Evolutionary conservation across 164 flowering plant genomes (phyloP).

Genomic region (Aristolochia fimbriata): DNA sequence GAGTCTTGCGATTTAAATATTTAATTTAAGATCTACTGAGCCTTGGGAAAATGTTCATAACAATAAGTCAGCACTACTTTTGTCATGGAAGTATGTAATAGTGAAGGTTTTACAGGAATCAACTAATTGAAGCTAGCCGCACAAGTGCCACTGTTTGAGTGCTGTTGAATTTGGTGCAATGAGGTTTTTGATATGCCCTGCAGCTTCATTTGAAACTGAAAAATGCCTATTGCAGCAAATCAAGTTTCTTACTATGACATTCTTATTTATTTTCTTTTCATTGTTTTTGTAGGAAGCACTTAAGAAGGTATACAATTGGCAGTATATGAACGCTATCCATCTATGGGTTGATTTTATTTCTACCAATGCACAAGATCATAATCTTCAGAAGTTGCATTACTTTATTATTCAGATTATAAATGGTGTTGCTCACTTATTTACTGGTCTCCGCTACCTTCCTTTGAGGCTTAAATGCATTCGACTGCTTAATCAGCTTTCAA

Average conservation of each 20-base stretch:
- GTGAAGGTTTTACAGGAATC: too few relatives aligned
- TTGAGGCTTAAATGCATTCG: conserved; percentile 68
- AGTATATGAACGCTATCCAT: conserved; percentile 62
- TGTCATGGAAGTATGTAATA: too few relatives aligned
- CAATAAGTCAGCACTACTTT: too few relatives aligned
- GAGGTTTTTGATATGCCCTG: too few relatives aligned
- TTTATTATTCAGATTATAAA: conserved; percentile 55
- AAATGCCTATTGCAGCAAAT: background rate
- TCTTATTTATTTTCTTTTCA: conserved; percentile 1
- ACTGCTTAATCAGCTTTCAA: conserved; percentile 76
- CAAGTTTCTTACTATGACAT: background rate
- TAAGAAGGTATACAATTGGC: conserved; percentile 65
- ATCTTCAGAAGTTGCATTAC: conserved; percentile 54
- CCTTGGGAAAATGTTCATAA: too few relatives aligned
- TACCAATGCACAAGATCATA: conserved; percentile 41
- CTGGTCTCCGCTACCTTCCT: conserved; percentile 75
- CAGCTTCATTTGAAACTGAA: background rate
- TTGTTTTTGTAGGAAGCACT: conserved; percentile 53
- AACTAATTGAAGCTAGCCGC: too few relatives aligned
- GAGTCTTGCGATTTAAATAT: too few relatives aligned
- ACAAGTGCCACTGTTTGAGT: too few relatives aligned
- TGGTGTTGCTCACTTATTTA: conserved; percentile 66
- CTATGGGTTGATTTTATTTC: conserved; percentile 76
- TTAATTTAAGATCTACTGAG: too few relatives aligned
- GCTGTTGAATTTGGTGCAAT: too few relatives aligned